These are phyloP conservation scores for Talaromyces sp. DNA, from an alignment of 2,329 filamentous ascomycete genomes.

Conservation along the genomic window DNA sequence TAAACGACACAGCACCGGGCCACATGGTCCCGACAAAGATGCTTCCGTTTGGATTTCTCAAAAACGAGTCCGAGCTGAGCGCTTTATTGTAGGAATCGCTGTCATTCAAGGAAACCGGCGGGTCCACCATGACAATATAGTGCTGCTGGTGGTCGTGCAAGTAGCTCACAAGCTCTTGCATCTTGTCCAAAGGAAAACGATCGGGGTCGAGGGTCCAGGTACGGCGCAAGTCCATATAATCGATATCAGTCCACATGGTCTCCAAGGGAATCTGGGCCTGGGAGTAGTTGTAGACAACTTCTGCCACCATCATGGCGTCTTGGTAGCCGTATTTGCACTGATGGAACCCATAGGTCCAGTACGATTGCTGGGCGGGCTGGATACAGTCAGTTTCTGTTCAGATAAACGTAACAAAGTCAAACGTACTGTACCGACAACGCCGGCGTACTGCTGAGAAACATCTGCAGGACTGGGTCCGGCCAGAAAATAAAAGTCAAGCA, in stretches of 20 bases:
- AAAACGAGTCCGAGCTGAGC: conserved; percentile 48
- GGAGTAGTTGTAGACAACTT: conserved; percentile 39
- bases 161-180: conserved; percentile 60
- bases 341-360: conserved; percentile 67
- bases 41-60: conserved; percentile 50
- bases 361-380: conserved; percentile 69
- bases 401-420: neutral
- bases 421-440: conserved; percentile 41
- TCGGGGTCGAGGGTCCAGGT: conserved; percentile 36
- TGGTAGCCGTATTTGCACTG: conserved; percentile 61
- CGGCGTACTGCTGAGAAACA: conserved; percentile 54
- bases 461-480: conserved; percentile 54
- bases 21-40: conserved; percentile 61
- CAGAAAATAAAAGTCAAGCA: conserved; percentile 68
- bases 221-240: conserved; percentile 34
- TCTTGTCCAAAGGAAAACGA: conserved; percentile 36
- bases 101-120: conserved; percentile 30
- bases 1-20: conserved; percentile 67
- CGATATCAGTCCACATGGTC: conserved; percentile 43
- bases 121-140: conserved; percentile 73
- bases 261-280: conserved; percentile 36
- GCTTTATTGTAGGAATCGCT: conserved; percentile 54
- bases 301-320: conserved; percentile 39
- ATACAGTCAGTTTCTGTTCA: neutral
- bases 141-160: conserved; percentile 63